Base-by-base conservation (phyloP, 169 alveolate genomes). In the Perkinsus olseni region DNA sequence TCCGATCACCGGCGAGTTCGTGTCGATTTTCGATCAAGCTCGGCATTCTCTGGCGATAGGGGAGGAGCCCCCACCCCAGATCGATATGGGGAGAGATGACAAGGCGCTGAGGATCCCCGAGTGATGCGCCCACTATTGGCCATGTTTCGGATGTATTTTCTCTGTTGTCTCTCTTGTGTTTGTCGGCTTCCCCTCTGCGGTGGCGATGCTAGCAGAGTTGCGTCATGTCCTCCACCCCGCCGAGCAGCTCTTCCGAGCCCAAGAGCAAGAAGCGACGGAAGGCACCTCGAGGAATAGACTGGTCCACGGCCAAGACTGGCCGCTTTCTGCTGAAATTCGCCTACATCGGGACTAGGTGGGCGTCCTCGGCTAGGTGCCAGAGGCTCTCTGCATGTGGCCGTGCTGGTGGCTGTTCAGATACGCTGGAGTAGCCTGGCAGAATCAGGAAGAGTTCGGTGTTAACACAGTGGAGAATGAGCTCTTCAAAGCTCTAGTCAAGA, bases 351-450 rank as follows among this genome's bases (percentile, higher is more conserved):
- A 94, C 95, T 28, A 94, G 91, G 62, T 45, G 62, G 17, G 62
- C 62, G n/a, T n/a, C n/a, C n/a, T n/a, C n/a, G n/a, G n/a, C n/a
- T n/a, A n/a, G n/a, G n/a, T n/a, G n/a, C n/a, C n/a, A n/a, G n/a
- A n/a, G n/a, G n/a, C n/a, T n/a, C n/a, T n/a, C n/a, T n/a, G n/a
- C n/a, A n/a, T n/a, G n/a, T 45, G 17, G 17, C 17, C 62, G 17
- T 45, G 6, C 6, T 45, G 6, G 6, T 45, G 62, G 24, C 17
- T 17, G 6, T 17, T 45, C 62, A 45, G 62, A 45, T 45, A 45
- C 17, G 62, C 62, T 45, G 95, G 95, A 92, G 90, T 94, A n/a
- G 95, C 95, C 20, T 94, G 62, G 37, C 95, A 94, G 91, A 94
- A 92, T 37, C 92, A 94, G 90, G 93, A 91, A 38, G 50, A 39